Percentiles rank a stretch among this genome's conserved stretches.
Evolutionary conservation across 805 yeast species (phyloP).

Genomic region (Kodamaea sagamina): DNA sequence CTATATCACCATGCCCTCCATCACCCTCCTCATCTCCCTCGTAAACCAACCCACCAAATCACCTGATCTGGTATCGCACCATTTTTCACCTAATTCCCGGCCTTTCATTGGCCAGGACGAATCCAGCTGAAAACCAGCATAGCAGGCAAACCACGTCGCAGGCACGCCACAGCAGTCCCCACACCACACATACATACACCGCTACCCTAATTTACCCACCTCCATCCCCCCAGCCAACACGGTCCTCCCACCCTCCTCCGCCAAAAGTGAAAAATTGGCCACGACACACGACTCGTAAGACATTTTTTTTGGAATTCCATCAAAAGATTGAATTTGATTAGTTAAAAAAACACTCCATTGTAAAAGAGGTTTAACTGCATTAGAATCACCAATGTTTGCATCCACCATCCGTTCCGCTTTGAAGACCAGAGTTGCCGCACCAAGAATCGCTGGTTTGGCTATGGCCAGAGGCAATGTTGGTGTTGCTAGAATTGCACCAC

Average conservation of each 20-base stretch:
- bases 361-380: constrained; percentile 10
- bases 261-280: not conserved
- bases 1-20: too few species aligned
- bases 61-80: constrained; percentile 3
- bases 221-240: too few species aligned
- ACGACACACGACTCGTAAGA: not conserved
- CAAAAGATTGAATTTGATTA: constrained; percentile 12
- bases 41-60: not conserved
- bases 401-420: constrained; percentile 45
- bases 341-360: constrained; percentile 8
- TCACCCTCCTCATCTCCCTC: too few species aligned
- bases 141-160: too few species aligned
- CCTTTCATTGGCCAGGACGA: not conserved
- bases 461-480: constrained; percentile 23
- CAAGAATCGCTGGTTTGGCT: constrained; percentile 34
- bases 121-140: too few species aligned
- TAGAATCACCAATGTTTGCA: constrained; percentile 32
- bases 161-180: too few species aligned
- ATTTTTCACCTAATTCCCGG: not conserved
- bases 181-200: too few species aligned
- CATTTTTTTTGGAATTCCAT: constrained; percentile 5
- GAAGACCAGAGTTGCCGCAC: constrained; percentile 36
- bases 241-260: not conserved
- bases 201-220: too few species aligned
- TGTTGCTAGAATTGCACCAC: constrained; percentile 25